Conservation (phyloP, 805 yeast genomes). For the Danielia oregonensis region DNA sequence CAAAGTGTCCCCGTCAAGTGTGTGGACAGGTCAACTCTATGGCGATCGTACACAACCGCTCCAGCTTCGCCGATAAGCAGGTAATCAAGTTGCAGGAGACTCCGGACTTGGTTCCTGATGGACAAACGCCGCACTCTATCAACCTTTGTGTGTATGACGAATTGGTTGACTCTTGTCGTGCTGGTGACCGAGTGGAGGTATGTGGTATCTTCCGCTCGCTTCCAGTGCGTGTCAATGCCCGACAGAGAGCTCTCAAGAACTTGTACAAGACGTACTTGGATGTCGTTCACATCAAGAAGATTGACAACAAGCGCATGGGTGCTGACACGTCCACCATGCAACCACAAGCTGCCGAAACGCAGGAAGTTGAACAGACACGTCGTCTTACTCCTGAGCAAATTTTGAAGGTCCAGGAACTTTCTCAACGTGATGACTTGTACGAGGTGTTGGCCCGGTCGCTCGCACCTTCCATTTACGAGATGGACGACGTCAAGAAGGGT, state of each 20-base stretch:
- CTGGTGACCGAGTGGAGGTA: slow-evolving; percentile 95
- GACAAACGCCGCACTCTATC: slow-evolving; percentile 97
- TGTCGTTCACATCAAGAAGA: slow-evolving; percentile 87
- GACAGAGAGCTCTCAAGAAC: slow-evolving; percentile 77
- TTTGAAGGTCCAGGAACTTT: slow-evolving; percentile 53
- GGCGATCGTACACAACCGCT: slow-evolving; percentile 88
- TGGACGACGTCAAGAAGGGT: slow-evolving; percentile 97
- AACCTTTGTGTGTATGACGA: slow-evolving; percentile 94
- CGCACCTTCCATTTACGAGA: slow-evolving; percentile 96
- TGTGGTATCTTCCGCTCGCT: slow-evolving; percentile 93
- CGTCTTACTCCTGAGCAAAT: slow-evolving; percentile 68
- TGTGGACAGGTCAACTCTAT: slow-evolving; percentile 84
- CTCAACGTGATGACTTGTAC: slow-evolving; percentile 75
- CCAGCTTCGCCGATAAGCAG: slow-evolving; percentile 92
- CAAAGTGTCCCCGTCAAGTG: slow-evolving; percentile 83
- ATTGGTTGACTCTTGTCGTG: slow-evolving; percentile 87
- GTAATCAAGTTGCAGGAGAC: slow-evolving; percentile 92
- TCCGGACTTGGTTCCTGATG: slow-evolving; percentile 94
- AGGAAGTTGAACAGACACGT: slow-evolving; percentile 75
- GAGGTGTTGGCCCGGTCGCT: slow-evolving; percentile 83
- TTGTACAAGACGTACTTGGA: slow-evolving; percentile 91
- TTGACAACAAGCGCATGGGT: slow-evolving; percentile 77
- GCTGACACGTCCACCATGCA: slow-evolving; percentile 68
- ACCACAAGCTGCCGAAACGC: slow-evolving; percentile 57
- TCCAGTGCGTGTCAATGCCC: slow-evolving; percentile 84